These are phyloP conservation scores for Apocynum venetum DNA, from an alignment of 257 asterid genomes.

Conservation along the genomic window DNA sequence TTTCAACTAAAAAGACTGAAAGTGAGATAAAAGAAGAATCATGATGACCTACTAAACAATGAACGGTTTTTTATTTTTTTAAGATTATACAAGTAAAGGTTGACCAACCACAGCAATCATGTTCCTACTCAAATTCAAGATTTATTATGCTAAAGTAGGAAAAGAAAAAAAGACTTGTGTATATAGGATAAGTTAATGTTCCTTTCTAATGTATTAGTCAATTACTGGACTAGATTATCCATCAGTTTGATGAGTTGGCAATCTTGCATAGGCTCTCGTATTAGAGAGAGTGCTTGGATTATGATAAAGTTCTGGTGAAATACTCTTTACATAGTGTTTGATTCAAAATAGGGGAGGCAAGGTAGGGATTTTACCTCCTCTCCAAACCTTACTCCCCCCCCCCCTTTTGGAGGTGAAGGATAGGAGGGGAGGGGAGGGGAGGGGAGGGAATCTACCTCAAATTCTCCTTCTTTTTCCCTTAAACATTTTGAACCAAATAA, in stretches of 20 bases:
- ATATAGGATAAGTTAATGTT: neutral
- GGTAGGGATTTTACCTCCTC: too few species aligned
- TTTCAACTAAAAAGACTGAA: neutral
- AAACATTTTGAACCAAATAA: too few species aligned
- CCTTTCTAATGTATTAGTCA: neutral
- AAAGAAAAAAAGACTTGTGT: neutral
- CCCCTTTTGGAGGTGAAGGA: too few species aligned
- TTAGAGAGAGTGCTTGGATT: neutral
- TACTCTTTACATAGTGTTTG: too few species aligned
- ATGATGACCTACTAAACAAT: neutral
- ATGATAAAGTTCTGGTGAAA: neutral
- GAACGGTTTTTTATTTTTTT: too few species aligned
- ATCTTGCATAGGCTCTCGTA: neutral
- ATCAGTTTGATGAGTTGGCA: neutral
- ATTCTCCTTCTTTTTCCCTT: too few species aligned
- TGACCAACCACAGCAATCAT: neutral
- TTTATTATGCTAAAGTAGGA: neutral
- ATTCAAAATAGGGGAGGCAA: too few species aligned
- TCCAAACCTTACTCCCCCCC: too few species aligned
- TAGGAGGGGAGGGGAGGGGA: too few species aligned
- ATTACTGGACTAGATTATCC: neutral
- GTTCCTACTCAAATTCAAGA: neutral
- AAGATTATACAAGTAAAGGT: neutral
- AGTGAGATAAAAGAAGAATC: neutral
- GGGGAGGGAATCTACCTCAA: too few species aligned